Conservation (phyloP, 2,329 filamentous ascomycete genomes). For the Orbilia oligospora region DNA sequence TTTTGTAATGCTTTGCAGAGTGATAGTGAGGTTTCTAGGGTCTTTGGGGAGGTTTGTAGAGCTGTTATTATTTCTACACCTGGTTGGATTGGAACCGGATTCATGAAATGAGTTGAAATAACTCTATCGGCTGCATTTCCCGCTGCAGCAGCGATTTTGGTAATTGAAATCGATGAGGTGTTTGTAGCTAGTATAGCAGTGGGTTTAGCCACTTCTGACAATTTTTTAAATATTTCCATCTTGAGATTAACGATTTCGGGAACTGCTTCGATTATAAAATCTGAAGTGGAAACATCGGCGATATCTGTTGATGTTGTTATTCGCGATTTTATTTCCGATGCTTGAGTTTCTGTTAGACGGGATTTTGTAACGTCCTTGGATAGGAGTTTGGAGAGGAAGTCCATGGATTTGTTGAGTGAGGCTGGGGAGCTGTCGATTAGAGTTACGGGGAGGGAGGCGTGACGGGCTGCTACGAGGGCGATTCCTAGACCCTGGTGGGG, state of each 20-base stretch:
- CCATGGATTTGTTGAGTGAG: conserved; percentile 88
- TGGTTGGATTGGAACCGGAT: conserved; percentile 95
- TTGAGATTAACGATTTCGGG: conserved; percentile 90
- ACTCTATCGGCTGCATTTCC: conserved; percentile 85
- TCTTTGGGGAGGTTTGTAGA: conserved; percentile 87
- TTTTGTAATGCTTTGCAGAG: conserved; percentile 96
- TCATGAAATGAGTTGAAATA: conserved; percentile 98
- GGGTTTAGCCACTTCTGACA: conserved; percentile 84
- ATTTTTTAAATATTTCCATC: conserved; percentile 84
- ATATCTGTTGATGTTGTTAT: conserved; percentile 80
- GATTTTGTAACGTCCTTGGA: conserved; percentile 93
- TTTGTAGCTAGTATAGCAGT: conserved; percentile 96
- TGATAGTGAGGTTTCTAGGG: conserved; percentile 83
- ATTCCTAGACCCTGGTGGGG: conserved; percentile 91
- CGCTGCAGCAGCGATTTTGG: conserved; percentile 85
- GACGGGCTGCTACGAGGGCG: conserved; percentile 90
- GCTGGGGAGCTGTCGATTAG: conserved; percentile 87
- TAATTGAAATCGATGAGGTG: conserved; percentile 98
- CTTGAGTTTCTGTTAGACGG: conserved; percentile 84
- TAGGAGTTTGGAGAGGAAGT: conserved; percentile 91
- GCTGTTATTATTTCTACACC: conserved; percentile 98
- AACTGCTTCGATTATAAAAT: conserved; percentile 98
- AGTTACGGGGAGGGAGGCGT: conserved; percentile 84
- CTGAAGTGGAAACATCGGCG: conserved; percentile 82
- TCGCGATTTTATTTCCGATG: conserved; percentile 79